phyloP scores from a whole-genome alignment of 1,284 basidiomycete genomes.

The Lignosus rhinocerotis region DNA sequence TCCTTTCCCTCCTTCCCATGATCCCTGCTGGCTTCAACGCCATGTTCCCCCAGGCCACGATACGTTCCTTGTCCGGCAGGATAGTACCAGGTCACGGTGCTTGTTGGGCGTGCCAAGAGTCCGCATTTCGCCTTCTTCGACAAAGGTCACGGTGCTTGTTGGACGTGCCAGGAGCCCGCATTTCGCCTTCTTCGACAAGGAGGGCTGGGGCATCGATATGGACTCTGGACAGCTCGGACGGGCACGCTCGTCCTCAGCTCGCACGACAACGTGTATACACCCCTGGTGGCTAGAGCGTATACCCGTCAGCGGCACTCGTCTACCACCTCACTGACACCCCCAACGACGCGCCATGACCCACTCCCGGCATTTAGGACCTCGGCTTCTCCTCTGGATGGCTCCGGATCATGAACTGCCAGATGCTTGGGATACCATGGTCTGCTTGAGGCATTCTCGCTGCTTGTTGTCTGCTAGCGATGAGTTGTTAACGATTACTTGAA shows the following conservation, averaged over 20 bases:
- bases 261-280: conserved; percentile 37
- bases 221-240: conserved; percentile 13
- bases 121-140: background rate
- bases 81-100: too few species aligned
- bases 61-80: too few species aligned
- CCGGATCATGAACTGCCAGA: background rate
- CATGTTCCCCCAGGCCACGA: too few species aligned
- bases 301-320: conserved; percentile 18
- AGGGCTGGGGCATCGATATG: conserved; percentile 25
- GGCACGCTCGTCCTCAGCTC: conserved; percentile 35
- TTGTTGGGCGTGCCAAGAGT: too few species aligned
- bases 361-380: conserved; percentile 9
- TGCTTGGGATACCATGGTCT: background rate
- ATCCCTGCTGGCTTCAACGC: background rate
- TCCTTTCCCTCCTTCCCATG: background rate
- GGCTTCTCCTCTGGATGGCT: conserved; percentile 13
- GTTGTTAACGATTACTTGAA: too few species aligned
- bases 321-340: conserved; percentile 21
- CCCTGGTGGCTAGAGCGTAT: conserved; percentile 31
- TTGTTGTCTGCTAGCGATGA: too few species aligned
- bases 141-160: too few species aligned
- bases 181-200: conserved; percentile 32
- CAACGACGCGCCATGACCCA: conserved; percentile 4
- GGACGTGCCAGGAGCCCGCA: conserved; percentile 29
- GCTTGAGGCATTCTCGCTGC: too few species aligned